Conservation (phyloP, 345 rosid genomes). For the Lagerstroemia speciosa region DNA sequence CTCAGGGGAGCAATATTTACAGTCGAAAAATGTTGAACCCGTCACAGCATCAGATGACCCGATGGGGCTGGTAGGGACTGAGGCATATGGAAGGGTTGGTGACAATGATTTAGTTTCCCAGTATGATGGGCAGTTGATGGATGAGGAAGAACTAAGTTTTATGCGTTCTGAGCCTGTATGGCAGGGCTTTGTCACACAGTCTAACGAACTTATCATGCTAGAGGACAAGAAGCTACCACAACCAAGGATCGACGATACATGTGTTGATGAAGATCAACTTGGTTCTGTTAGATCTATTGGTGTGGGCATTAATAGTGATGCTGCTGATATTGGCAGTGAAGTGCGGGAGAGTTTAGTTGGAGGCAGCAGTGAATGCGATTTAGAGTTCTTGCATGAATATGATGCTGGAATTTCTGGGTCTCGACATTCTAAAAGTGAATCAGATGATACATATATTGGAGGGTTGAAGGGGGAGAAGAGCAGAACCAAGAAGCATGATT, state of each 20-base stretch:
- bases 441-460: conserved; percentile 45
- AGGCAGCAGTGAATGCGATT: conserved; percentile 87
- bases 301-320: conserved; percentile 89
- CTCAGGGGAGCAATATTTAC: conserved; percentile 79
- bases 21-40: conserved; percentile 52
- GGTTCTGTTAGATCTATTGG: conserved; percentile 96
- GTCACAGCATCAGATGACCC: conserved; percentile 66
- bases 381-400: conserved; percentile 67
- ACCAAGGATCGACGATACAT: conserved; percentile 44
- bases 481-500: conserved; percentile 38
- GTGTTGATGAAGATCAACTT: conserved; percentile 74
- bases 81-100: conserved; percentile 50
- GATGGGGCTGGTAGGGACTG: conserved; percentile 51
- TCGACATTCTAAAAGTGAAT: conserved; percentile 33
- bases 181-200: conserved; percentile 91
- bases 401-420: conserved; percentile 50
- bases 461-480: conserved; percentile 35
- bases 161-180: conserved; percentile 87
- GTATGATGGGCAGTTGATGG: conserved; percentile 84
- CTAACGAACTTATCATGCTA: conserved; percentile 56
- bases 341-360: conserved; percentile 82
- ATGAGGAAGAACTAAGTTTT: conserved; percentile 66
- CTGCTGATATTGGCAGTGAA: conserved; percentile 92
- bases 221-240: conserved; percentile 42
- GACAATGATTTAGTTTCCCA: conserved; percentile 57